Base-by-base conservation (phyloP, 1,284 basidiomycete species). In the Leccinum fuscescens region DNA sequence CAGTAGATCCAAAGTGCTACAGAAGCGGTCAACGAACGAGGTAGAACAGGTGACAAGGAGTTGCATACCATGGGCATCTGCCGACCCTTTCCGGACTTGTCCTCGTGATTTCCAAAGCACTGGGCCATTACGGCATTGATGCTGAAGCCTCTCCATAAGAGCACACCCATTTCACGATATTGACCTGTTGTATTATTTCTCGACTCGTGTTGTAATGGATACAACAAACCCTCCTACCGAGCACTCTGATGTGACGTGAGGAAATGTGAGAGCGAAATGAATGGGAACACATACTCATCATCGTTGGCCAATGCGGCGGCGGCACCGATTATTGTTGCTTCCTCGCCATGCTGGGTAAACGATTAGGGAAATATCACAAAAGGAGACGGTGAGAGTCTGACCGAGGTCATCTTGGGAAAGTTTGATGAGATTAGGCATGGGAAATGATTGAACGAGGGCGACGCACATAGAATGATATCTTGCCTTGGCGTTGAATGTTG, bases 401-500 rank as follows among this genome's bases (percentile, higher is more conserved):
- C 90, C 46, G 88, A 80, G 29, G 90, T 92, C 88, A 92, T 91
- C 89, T 91, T 60, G 37, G 37, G 17, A 12, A 20, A 24, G 37
- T 53, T 52, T 55, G 54, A 55, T 63, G 31, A 62, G 65, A 70
- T 57, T 64, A 58, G 46, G 9, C 61, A 67, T 67, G 62, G 50
- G 55, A 55, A 59, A 54, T 35, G 54, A 33, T 20, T 17, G 29
- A 17, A 46, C 6, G 35, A 24, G 15, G 12, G 52, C 50, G 52
- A 79, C 87, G 70, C 70, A 94, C 93, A 76, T 96, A 96, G 77
- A 97, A 97, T 5, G 92, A 93, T 68, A 96, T 94, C 70, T 95
- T 93, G 29, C 94, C 94, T 75, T 97, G 94, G 15, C 94, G 84
- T 73, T 97, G 94, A 3, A 95, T 86, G 69, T 95, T 96, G 77